A percentile compares a stretch with the other conserved stretches of the same genome.
Evolutionary conservation across 2,329 filamentous ascomycete genomes (phyloP).

Genomic region (Neoscytalidium dimidiatum): DNA sequence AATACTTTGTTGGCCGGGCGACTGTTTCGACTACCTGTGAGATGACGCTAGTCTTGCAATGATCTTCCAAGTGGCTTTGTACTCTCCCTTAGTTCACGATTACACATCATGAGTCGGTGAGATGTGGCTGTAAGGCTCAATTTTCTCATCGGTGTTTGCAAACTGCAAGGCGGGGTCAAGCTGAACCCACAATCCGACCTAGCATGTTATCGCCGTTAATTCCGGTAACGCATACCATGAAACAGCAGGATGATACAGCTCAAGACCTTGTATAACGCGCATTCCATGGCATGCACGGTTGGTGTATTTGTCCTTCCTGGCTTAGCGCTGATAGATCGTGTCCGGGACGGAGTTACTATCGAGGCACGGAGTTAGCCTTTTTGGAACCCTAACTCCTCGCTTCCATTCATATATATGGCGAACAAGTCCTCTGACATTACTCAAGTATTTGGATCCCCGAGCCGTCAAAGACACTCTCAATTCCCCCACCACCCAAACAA

Average conservation of each 20-base stretch:
- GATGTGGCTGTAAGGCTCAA: too few species aligned
- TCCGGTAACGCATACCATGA: neutral
- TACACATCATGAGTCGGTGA: too few species aligned
- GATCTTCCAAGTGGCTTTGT: too few species aligned
- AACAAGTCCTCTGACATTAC: neutral
- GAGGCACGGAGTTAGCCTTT: neutral
- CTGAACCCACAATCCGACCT: too few species aligned
- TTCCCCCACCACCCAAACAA: constrained; percentile 16
- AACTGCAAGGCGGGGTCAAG: too few species aligned
- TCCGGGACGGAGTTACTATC: neutral
- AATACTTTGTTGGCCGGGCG: too few species aligned
- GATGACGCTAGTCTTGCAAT: too few species aligned
- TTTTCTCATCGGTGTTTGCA: too few species aligned
- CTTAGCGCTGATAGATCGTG: neutral
- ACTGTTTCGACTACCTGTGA: too few species aligned
- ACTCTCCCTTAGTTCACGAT: too few species aligned
- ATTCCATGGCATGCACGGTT: neutral
- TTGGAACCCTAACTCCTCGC: neutral
- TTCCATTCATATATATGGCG: neutral
- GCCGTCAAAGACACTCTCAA: too few species aligned
- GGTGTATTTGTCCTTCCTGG: neutral
- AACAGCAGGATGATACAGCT: too few species aligned
- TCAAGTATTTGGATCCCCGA: neutral
- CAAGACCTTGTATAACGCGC: neutral
- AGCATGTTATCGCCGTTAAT: neutral